Conservation (phyloP, 495 filamentous ascomycete genomes). For the Penicillium bovifimosum region DNA sequence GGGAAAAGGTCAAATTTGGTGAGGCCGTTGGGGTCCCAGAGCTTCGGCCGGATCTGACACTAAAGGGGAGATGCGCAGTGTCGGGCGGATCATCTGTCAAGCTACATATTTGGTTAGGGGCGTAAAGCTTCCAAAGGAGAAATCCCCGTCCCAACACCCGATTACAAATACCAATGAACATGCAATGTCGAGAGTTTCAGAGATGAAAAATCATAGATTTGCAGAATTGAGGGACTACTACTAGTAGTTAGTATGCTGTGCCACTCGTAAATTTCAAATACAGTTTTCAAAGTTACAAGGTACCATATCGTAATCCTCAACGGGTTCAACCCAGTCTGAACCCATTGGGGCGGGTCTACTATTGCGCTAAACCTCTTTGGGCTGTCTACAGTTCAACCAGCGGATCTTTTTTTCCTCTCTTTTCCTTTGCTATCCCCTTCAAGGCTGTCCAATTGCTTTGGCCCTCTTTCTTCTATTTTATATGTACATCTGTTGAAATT, state of each 20-base stretch:
- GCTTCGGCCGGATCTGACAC: conserved; percentile 9
- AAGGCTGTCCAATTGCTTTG: conserved; percentile 2
- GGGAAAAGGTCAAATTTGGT: conserved; percentile 12
- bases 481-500: conserved; percentile 9
- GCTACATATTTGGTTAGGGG: conserved; percentile 2
- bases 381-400: conserved; percentile 23
- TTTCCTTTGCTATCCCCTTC: conserved; percentile 15
- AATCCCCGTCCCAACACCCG: background rate
- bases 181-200: too few relatives aligned
- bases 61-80: conserved; percentile 3
- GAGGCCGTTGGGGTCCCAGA: conserved; percentile 18
- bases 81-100: background rate
- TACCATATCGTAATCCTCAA: conserved; percentile 2
- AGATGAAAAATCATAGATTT: too few relatives aligned
- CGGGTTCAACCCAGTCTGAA: conserved; percentile 8
- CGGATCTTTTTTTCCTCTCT: conserved; percentile 26
- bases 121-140: background rate
- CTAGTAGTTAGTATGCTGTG: too few relatives aligned
- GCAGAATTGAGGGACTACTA: too few relatives aligned
- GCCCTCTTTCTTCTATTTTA: background rate
- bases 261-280: too few relatives aligned
- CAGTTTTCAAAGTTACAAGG: background rate
- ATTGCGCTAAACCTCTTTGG: conserved; percentile 20
- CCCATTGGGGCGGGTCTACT: conserved; percentile 18
- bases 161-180: background rate